Evolutionary conservation across 192 early-diverging fungal species (phyloP), one percentile per base, ranked within the genome.

Genomic region (Obelidium mucronatum): DNA sequence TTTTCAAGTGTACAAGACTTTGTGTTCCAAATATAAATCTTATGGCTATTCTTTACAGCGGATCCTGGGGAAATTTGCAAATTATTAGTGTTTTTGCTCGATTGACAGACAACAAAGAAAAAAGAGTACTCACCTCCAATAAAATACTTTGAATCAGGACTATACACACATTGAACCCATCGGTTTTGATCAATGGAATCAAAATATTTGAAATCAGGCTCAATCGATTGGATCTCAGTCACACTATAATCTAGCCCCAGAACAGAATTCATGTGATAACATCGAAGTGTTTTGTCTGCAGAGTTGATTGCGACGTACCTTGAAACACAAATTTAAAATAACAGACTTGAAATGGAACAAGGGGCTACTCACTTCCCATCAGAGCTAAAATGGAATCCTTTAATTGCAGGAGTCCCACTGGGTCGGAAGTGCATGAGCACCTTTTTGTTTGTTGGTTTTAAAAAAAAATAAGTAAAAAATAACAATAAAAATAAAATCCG

Each of bases 1-100:
- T 95, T 96, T 33, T 95, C 93, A 5, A 99, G 84, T 59, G 88
- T 93, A 24, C 93, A 92, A 22, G 87, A 83, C 24, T 86, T 82
- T 70, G 90, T 91, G 79, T 99, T 94, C 96, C 96, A 99, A 39
- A 98, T 91, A 77, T 94, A 97, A 42, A 99, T 95, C 66, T 97
- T 93, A 78, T 99, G 96, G 39, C 90, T 86, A n/a, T 95, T 91
- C 72, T 92, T 93, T 71, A 93, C 92, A 40, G 88, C 92, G 44
- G 93, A 93, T 24, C 90, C 93, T 34, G 40, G n/a, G 35, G 73
- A 51, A 22, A 40, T 2, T 40, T 33, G 36, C 33, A 37, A 24
- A 37, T 26, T 4, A 31, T 73, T 37, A 33, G 40, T 31, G 61
- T 68, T 83, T 56, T 17, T 22, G 2, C 56, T 19, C 66, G n/a